Evolutionary conservation across 495 filamentous ascomycete genomes (phyloP).

Genomic region (Jackrogersella minutella): DNA sequence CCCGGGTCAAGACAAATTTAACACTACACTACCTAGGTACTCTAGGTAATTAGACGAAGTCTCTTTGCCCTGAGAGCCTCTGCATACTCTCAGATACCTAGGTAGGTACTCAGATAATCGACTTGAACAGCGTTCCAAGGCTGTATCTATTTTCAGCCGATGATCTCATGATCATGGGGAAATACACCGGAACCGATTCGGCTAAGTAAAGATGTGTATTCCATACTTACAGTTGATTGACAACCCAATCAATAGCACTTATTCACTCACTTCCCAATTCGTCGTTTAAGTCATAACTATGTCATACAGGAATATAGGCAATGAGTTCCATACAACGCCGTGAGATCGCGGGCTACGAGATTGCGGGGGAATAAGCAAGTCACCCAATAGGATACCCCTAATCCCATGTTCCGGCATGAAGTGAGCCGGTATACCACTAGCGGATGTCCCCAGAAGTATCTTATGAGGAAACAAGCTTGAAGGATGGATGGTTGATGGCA

Average conservation of each 20-base stretch:
- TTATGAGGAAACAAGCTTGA: too few species aligned
- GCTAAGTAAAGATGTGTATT: neutral
- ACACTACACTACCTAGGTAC: neutral
- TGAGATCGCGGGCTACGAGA: neutral
- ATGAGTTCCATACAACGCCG: neutral
- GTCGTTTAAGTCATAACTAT: neutral
- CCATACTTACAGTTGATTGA: neutral
- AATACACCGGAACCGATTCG: slow-evolving; percentile 25
- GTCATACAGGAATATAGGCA: neutral
- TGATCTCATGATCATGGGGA: slow-evolving; percentile 8
- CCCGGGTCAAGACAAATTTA: neutral
- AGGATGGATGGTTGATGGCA: neutral
- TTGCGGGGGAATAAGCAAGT: neutral
- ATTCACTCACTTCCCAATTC: neutral
- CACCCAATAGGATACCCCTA: slow-evolving; percentile 4
- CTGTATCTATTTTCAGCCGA: neutral
- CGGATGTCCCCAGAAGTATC: slow-evolving; percentile 34
- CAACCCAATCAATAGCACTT: neutral
- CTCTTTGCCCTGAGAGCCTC: neutral
- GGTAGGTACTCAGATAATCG: neutral
- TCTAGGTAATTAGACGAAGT: neutral
- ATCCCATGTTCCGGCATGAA: neutral
- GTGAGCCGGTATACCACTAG: slow-evolving; percentile 14
- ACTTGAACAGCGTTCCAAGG: neutral
- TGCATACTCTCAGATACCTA: neutral